phyloP scores from a whole-genome alignment of 352 stramenopile species.

The Phytophthora cactorum region DNA sequence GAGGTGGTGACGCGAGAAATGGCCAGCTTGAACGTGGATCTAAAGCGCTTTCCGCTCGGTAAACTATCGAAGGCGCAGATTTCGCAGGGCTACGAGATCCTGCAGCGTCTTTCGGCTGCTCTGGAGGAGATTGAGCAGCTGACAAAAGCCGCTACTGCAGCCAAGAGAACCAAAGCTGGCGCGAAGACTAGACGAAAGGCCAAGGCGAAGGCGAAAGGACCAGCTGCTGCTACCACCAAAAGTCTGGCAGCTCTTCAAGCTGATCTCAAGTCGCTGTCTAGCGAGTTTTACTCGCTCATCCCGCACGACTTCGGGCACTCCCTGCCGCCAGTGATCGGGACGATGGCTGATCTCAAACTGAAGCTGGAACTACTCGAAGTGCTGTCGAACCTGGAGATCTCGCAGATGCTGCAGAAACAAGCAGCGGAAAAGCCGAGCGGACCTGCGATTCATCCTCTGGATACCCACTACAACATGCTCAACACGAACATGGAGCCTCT shows the following conservation, averaged over 20 bases:
- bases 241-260: conserved; percentile 34
- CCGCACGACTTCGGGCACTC: conserved; percentile 70
- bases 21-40: conserved; percentile 52
- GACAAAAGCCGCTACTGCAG: conserved; percentile 18
- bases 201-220: conserved; percentile 34
- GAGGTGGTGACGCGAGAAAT: conserved; percentile 57
- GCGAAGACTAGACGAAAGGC: conserved; percentile 29
- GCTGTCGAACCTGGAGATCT: conserved; percentile 67
- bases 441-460: conserved; percentile 46
- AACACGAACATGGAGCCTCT: conserved; percentile 55
- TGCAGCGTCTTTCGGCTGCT: conserved; percentile 52
- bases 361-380: conserved; percentile 72
- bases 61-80: conserved; percentile 68
- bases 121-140: conserved; percentile 52
- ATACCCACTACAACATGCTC: conserved; percentile 61
- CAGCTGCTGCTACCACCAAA: conserved; percentile 19
- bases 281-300: conserved; percentile 76
- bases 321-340: conserved; percentile 56
- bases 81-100: conserved; percentile 59
- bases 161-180: conserved; percentile 23
- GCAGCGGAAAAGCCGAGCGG: conserved; percentile 29
- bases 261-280: conserved; percentile 60
- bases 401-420: conserved; percentile 55
- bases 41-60: conserved; percentile 59
- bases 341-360: conserved; percentile 59